phyloP scores from a whole-genome alignment of 306 rosid genomes.

The Inga oerstediana region DNA sequence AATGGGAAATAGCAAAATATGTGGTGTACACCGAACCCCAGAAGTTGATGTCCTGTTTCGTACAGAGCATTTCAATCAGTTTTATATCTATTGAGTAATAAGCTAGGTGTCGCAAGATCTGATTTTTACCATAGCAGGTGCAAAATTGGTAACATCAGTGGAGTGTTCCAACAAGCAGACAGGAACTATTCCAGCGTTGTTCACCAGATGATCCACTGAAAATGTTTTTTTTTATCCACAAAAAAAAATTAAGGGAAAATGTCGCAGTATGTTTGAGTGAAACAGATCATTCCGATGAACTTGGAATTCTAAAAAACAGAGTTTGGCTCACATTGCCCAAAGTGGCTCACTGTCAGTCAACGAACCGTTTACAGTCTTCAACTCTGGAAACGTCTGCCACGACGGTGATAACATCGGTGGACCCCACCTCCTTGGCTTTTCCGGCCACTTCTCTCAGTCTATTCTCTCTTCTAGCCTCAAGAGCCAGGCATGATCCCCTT shows the following conservation, averaged over 20 bases:
- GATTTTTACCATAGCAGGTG: conserved; percentile 44
- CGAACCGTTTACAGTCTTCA: conserved; percentile 43
- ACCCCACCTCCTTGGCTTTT: conserved; percentile 38
- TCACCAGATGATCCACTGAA: conserved; percentile 70
- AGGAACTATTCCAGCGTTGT: conserved; percentile 62
- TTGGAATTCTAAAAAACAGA: background rate
- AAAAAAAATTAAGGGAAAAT: background rate
- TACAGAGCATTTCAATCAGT: background rate
- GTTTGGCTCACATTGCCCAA: conserved; percentile 40
- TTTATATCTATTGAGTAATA: background rate
- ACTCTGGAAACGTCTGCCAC: conserved; percentile 49
- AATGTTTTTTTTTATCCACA: background rate
- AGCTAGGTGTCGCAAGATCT: background rate
- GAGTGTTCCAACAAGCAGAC: conserved; percentile 51
- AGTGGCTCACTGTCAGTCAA: conserved; percentile 48
- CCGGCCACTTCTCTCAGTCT: conserved; percentile 41
- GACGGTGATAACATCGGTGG: conserved; percentile 47
- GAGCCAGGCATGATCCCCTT: conserved; percentile 56
- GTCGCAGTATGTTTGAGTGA: background rate
- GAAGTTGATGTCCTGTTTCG: conserved; percentile 60
- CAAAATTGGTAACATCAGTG: conserved; percentile 41
- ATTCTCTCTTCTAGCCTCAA: conserved; percentile 53
- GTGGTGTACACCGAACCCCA: conserved; percentile 64
- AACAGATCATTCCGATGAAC: background rate
- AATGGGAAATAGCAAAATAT: conserved; percentile 62